Evolutionary conservation across 139 green algal species (phyloP).

Genomic region (Bryopsis sp.): DNA sequence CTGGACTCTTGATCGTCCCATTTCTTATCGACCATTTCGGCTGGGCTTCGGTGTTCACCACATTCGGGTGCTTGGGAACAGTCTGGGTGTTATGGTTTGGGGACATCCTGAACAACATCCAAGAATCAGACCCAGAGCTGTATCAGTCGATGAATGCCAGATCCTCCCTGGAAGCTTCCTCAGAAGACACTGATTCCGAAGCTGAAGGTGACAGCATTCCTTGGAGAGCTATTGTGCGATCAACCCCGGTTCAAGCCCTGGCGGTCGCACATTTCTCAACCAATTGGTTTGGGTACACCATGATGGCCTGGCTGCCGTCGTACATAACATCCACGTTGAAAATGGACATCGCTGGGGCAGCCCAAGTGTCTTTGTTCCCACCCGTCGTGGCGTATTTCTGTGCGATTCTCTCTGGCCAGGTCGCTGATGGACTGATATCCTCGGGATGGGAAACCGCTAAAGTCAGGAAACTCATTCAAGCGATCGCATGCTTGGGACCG

Average conservation of each 20-base stretch:
- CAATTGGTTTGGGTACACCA: slow-evolving; percentile 80
- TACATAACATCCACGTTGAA: slow-evolving; percentile 62
- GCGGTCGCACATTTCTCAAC: slow-evolving; percentile 75
- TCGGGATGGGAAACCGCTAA: not conserved
- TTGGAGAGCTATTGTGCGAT: slow-evolving; percentile 60
- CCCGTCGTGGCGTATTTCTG: slow-evolving; percentile 62
- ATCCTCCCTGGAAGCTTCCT: not conserved
- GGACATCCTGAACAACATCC: slow-evolving; percentile 22
- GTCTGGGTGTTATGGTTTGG: slow-evolving; percentile 53
- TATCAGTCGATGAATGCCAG: not conserved
- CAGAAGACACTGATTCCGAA: not conserved
- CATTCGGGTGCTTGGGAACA: slow-evolving; percentile 61
- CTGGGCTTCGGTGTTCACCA: slow-evolving; percentile 72
- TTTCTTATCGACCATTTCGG: slow-evolving; percentile 55
- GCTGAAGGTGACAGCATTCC: slow-evolving; percentile 30
- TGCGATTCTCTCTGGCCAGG: slow-evolving; percentile 18
- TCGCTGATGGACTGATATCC: slow-evolving; percentile 14
- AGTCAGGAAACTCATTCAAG: slow-evolving; percentile 64
- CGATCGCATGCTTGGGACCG: slow-evolving; percentile 64
- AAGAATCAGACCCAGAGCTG: not conserved
- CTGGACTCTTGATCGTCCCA: slow-evolving; percentile 55
- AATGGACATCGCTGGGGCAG: slow-evolving; percentile 37
- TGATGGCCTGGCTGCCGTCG: slow-evolving; percentile 79
- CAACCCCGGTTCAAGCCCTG: slow-evolving; percentile 47
- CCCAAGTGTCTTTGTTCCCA: slow-evolving; percentile 70